Percentiles rank a stretch among this genome's conserved stretches.
Conservation (phyloP, 352 stramenopile species). For the Phytophthora cryptogea region DNA sequence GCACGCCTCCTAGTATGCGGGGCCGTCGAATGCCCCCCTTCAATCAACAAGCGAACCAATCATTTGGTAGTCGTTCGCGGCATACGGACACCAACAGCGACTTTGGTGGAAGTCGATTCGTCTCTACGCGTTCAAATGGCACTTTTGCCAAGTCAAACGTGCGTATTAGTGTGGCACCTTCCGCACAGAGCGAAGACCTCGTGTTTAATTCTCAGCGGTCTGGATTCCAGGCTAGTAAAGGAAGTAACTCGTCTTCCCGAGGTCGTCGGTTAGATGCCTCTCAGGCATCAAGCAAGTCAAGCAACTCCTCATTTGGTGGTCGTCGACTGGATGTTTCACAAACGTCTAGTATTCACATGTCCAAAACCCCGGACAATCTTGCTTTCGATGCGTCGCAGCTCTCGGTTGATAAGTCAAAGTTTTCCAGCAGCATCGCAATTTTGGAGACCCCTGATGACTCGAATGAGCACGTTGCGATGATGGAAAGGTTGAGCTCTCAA, state of each 20-base stretch:
- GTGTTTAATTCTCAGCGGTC: conserved; percentile 27
- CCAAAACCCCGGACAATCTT: conserved; percentile 16
- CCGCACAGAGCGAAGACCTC: conserved; percentile 32
- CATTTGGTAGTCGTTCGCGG: conserved; percentile 14
- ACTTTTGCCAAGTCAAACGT: conserved; percentile 22
- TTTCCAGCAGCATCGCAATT: conserved; percentile 36
- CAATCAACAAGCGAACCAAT: conserved; percentile 16
- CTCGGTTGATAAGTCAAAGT: conserved; percentile 32
- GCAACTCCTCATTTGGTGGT: conserved; percentile 9
- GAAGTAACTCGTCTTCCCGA: conserved; percentile 12
- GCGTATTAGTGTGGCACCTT: conserved; percentile 29
- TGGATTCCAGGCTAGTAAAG: conserved; percentile 13
- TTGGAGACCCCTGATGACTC: conserved; percentile 30
- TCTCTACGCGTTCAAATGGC: conserved; percentile 30
- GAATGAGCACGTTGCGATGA: conserved; percentile 36
- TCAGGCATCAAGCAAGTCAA: conserved; percentile 16
- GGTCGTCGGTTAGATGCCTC: conserved; percentile 13
- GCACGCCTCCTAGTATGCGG: conserved; percentile 31
- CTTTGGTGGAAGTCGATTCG: conserved; percentile 19
- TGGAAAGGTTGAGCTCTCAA: conserved; percentile 36
- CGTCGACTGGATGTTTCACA: conserved; percentile 21
- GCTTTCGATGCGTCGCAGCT: conserved; percentile 35
- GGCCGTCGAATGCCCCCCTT: conserved; percentile 17
- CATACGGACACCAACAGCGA: conserved; percentile 23
- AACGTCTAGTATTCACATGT: conserved; percentile 8